phyloP scores from a whole-genome alignment of 108 stramenopile species.

The Skeletonema tropicum region DNA sequence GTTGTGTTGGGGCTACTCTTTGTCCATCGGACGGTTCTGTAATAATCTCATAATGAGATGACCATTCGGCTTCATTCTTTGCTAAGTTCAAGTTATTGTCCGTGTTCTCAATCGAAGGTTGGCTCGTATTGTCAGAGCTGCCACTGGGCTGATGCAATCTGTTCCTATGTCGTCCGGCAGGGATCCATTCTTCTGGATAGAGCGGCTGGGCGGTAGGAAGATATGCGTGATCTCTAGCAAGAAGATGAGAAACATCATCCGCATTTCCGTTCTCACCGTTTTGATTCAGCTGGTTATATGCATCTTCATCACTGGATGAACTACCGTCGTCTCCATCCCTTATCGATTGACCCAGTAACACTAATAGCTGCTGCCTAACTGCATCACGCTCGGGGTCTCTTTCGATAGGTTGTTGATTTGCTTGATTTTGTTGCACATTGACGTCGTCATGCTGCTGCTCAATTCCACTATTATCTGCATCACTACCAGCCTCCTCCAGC shows the following conservation, averaged over 20 bases:
- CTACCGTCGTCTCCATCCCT: background rate
- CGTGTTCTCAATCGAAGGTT: background rate
- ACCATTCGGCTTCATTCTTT: background rate
- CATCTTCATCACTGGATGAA: conserved; percentile 3
- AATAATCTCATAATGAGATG: conserved; percentile 1
- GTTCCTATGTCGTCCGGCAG: conserved; percentile 20
- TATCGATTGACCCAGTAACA: background rate
- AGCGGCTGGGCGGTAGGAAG: conserved; percentile 61
- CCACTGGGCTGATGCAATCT: conserved; percentile 1
- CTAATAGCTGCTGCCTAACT: background rate
- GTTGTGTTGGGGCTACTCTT: background rate
- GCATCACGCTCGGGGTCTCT: background rate
- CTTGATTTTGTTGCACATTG: background rate
- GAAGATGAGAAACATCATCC: conserved; percentile 23
- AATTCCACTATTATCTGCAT: background rate
- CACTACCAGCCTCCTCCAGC: background rate
- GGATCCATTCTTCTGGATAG: conserved; percentile 52
- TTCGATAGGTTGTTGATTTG: background rate
- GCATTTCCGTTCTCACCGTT: background rate
- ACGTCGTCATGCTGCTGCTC: background rate
- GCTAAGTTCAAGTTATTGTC: background rate
- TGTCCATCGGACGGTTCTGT: conserved; percentile 10
- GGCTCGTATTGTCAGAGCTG: background rate
- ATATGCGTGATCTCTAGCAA: conserved; percentile 63
- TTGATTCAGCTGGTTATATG: conserved; percentile 3